Percentiles rank a stretch among this genome's conserved stretches.
phyloP scores from a whole-genome alignment of 1,284 basidiomycete species.

The Leccinum fallax region DNA sequence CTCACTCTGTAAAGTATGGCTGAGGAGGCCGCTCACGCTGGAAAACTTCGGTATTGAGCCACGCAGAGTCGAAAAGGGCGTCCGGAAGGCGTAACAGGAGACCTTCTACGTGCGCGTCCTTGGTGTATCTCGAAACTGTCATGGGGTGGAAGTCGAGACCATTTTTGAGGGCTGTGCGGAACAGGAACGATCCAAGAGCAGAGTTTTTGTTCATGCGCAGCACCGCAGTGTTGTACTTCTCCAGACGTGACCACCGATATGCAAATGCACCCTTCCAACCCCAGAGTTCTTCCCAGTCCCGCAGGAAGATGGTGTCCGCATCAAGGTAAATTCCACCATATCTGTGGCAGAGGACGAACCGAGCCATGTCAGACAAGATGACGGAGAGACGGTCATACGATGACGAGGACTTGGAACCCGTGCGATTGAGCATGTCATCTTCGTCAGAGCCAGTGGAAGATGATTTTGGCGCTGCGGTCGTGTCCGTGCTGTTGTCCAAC shows the following conservation, averaged over 20 bases:
- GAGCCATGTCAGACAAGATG: conserved; percentile 85
- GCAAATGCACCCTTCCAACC: conserved; percentile 87
- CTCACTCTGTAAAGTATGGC: conserved; percentile 80
- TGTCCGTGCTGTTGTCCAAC: conserved; percentile 29
- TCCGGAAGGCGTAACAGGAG: conserved; percentile 79
- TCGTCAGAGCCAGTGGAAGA: conserved; percentile 40
- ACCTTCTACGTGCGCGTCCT: conserved; percentile 75
- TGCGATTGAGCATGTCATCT: conserved; percentile 68
- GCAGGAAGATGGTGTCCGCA: conserved; percentile 82
- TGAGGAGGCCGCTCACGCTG: conserved; percentile 83
- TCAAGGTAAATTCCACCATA: conserved; percentile 88
- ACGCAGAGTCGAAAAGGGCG: conserved; percentile 85
- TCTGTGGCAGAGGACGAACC: conserved; percentile 83
- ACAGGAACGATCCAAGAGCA: conserved; percentile 80
- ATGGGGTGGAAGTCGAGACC: conserved; percentile 87
- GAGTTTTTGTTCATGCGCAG: conserved; percentile 82
- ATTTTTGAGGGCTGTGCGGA: conserved; percentile 85
- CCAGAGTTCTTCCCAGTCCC: conserved; percentile 94
- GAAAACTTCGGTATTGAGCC: conserved; percentile 83
- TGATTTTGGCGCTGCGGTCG: conserved; percentile 22
- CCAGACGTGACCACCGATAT: conserved; percentile 81
- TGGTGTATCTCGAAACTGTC: conserved; percentile 78
- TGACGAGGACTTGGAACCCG: conserved; percentile 74
- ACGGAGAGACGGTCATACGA: conserved; percentile 82
- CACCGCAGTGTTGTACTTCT: conserved; percentile 87